phyloP scores from a whole-genome alignment of 2,329 filamentous ascomycete genomes.

The Clonostachys chloroleuca region DNA sequence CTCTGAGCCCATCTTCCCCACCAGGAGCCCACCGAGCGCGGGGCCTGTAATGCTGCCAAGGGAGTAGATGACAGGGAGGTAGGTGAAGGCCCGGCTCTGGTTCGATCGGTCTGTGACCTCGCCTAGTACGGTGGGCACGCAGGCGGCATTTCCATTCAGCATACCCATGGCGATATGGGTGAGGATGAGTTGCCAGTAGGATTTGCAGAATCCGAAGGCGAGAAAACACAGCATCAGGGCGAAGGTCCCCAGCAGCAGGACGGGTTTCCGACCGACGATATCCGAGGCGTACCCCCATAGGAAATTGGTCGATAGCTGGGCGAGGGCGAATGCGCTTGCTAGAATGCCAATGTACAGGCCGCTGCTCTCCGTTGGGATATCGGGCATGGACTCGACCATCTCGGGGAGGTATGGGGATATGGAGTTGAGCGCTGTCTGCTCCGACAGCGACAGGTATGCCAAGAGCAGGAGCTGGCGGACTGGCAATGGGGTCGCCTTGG shows the following conservation, averaged over 20 bases:
- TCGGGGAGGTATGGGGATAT: slow-evolving; percentile 92
- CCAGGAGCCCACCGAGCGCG: slow-evolving; percentile 80
- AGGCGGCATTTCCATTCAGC: slow-evolving; percentile 90
- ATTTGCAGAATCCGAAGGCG: slow-evolving; percentile 81
- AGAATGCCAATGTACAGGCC: slow-evolving; percentile 89
- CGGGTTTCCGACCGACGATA: slow-evolving; percentile 67
- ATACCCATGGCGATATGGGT: slow-evolving; percentile 90
- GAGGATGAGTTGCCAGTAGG: slow-evolving; percentile 77
- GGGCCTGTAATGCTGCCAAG: slow-evolving; percentile 91
- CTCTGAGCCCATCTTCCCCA: slow-evolving; percentile 53
- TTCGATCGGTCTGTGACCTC: slow-evolving; percentile 95
- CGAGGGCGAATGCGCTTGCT: slow-evolving; percentile 86
- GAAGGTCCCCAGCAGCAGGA: slow-evolving; percentile 75
- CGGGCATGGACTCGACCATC: slow-evolving; percentile 85
- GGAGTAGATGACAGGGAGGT: slow-evolving; percentile 93
- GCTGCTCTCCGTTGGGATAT: slow-evolving; percentile 64
- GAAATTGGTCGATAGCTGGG: slow-evolving; percentile 89
- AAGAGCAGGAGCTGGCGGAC: slow-evolving; percentile 78
- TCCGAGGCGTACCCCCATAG: slow-evolving; percentile 53
- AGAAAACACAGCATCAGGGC: slow-evolving; percentile 77
- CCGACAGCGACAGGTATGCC: slow-evolving; percentile 82
- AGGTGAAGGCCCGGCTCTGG: slow-evolving; percentile 89
- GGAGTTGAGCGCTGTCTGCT: slow-evolving; percentile 95
- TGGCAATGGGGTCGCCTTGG: slow-evolving; percentile 65
- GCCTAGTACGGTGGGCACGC: slow-evolving; percentile 89